Conservation (phyloP, 2,329 filamentous ascomycete genomes). For the Cladosporium oxysporum region DNA sequence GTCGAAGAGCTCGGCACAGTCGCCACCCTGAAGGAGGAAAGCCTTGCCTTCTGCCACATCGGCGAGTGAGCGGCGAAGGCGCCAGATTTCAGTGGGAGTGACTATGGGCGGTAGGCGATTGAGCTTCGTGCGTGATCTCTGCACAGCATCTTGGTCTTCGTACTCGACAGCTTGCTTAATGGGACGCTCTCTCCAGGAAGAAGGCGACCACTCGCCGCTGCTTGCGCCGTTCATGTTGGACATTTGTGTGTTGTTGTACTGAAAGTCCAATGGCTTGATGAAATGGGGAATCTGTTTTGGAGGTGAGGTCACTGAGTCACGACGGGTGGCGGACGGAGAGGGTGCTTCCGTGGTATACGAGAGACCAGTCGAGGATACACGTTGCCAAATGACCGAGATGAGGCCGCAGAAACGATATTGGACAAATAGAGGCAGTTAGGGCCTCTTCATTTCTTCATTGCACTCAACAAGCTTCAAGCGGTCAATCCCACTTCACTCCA, state of each 20-base stretch:
- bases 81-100: conserved; percentile 76
- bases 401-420: not conserved
- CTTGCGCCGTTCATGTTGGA: conserved; percentile 20
- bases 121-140: conserved; percentile 65
- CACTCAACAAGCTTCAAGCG: not conserved
- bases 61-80: conserved; percentile 73
- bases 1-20: conserved; percentile 96
- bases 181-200: conserved; percentile 75
- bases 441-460: not conserved
- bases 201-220: conserved; percentile 55
- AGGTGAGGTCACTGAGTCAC: conserved; percentile 10
- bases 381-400: not conserved
- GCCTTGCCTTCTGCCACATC: conserved; percentile 89
- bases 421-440: not conserved
- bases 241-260: not conserved
- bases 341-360: conserved; percentile 6
- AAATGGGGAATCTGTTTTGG: not conserved
- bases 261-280: not conserved
- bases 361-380: conserved; percentile 2
- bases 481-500: conserved; percentile 4
- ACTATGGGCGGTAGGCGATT: conserved; percentile 73
- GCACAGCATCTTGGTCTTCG: conserved; percentile 61
- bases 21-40: conserved; percentile 92
- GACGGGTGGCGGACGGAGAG: not conserved
- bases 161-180: conserved; percentile 77